Base-by-base conservation (phyloP, 2,329 filamentous ascomycete genomes). In the Neofusicoccum laricinum region DNA sequence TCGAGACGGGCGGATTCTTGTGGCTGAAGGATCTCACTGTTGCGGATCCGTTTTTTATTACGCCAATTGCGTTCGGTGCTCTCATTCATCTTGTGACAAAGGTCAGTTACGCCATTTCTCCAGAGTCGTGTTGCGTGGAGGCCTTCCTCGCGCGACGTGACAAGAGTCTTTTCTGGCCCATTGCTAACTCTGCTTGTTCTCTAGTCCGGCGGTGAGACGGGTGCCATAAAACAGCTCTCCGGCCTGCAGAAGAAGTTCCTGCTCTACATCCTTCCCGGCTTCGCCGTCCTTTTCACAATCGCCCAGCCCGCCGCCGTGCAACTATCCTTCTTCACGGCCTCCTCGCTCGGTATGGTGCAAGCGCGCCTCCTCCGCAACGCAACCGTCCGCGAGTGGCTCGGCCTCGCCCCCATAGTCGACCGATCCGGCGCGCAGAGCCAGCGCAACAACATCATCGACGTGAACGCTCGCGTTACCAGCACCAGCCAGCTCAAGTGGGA, bases 21-120 rank as follows among this genome's bases (percentile, higher is more conserved):
- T 99, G 95, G 95, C 85, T 98, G 69, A 78, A 81, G 1, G 90
- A 98, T 75, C 77, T 99, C 67, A 89, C 92, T 0, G 73, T 87
- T 21, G 76, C 85, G 1, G 95, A 99, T 76, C 94, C 95, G 0
- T 89, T 84, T 71, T 94, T 86, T 69, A 75, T 95, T 45, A 79
- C 98, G 36, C 95, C 95, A 1, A 67, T 86, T 2, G 64, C 83
- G 1, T 86, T 88, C 2, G 84, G 87, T 1, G 76, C 73, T 7
- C 72, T 86, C 62, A 84, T 90, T 76, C 85, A 84, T 68, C 69
- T 80, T 32, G 83, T 86, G 58, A 78, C 92, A 64, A 82, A 81
- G 79, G 87, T 88, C 79, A 66, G 82, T 78, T 30, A 6, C 25
- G 25, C 25, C 7, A 30, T 30, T 30, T 7, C 25, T 51, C 12